These are phyloP conservation scores for Asterella californica DNA, from an alignment of 225 moss, liverwort and hornwort genomes.

Conservation along the genomic window DNA sequence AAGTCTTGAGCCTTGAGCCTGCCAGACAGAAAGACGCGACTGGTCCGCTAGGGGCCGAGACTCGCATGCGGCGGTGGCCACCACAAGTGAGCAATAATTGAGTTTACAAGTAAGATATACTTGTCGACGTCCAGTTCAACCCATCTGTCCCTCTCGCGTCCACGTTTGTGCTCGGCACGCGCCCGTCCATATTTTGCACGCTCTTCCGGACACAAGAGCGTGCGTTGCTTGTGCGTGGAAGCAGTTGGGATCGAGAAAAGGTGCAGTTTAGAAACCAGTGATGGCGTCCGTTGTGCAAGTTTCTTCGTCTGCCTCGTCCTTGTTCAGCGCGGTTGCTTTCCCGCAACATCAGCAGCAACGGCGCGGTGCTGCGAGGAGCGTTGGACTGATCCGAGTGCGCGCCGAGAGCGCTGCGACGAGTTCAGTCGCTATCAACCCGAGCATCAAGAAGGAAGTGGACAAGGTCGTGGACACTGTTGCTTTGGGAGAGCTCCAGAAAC, in stretches of 20 bases:
- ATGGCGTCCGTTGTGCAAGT: slow-evolving; percentile 30
- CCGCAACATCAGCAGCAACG: slow-evolving; percentile 3
- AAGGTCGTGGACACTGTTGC: slow-evolving; percentile 90
- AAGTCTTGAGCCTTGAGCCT: no score
- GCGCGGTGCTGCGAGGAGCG: not conserved
- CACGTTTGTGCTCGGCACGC: slow-evolving; percentile 8
- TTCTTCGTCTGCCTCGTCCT: slow-evolving; percentile 1
- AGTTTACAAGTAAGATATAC: no score
- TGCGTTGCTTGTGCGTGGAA: not conserved
- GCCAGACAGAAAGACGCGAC: no score
- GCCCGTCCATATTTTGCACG: not conserved
- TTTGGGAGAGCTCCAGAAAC: slow-evolving; percentile 61
- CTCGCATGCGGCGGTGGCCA: no score
- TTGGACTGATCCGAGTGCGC: slow-evolving; percentile 38
- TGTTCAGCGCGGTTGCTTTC: slow-evolving; percentile 12
- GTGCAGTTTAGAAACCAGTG: not conserved
- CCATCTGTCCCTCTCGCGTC: not conserved
- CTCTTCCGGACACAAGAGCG: not conserved
- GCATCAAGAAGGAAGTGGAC: slow-evolving; percentile 62
- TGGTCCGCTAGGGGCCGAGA: no score
- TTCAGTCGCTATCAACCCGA: slow-evolving; percentile 52
- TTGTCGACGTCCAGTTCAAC: not conserved
- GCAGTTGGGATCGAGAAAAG: not conserved
- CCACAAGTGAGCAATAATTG: no score
- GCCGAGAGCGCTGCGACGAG: slow-evolving; percentile 41